phyloP scores from a whole-genome alignment of 805 yeast genomes.

The Candida michaelii region DNA sequence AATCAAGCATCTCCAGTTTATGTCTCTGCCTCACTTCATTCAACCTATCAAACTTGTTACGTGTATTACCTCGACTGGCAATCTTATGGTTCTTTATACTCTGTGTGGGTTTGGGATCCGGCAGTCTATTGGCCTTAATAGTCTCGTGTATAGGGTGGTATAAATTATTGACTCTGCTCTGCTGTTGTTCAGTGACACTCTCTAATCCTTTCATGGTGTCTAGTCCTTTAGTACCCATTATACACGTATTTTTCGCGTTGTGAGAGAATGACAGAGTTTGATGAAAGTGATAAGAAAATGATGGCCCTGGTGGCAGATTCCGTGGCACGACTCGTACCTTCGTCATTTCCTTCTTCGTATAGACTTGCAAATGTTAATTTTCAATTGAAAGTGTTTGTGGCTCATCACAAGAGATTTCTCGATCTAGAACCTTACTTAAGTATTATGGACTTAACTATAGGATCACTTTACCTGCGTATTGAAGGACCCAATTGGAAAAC shows the following conservation, averaged over 20 bases:
- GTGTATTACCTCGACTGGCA: conserved; percentile 19
- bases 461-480: conserved; percentile 22
- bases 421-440: conserved; percentile 16
- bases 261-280: conserved; percentile 9
- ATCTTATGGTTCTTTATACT: conserved; percentile 10
- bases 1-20: conserved; percentile 19
- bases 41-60: conserved; percentile 18
- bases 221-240: no score
- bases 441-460: conserved; percentile 29
- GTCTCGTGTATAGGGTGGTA: conserved; percentile 12
- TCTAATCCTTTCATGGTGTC: conserved; percentile 4
- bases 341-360: conserved; percentile 11
- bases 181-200: conserved; percentile 4
- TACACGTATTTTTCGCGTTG: no score
- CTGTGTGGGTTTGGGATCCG: conserved; percentile 3
- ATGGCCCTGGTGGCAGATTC: conserved; percentile 18
- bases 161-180: conserved; percentile 7
- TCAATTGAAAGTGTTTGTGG: background rate
- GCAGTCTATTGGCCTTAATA: conserved; percentile 6
- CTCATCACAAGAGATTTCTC: background rate
- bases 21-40: conserved; percentile 25
- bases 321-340: conserved; percentile 13
- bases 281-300: conserved; percentile 18
- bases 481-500: conserved; percentile 43
- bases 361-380: background rate